Conservation (phyloP, 1,284 basidiomycete genomes). For the Puccinia polysora region DNA sequence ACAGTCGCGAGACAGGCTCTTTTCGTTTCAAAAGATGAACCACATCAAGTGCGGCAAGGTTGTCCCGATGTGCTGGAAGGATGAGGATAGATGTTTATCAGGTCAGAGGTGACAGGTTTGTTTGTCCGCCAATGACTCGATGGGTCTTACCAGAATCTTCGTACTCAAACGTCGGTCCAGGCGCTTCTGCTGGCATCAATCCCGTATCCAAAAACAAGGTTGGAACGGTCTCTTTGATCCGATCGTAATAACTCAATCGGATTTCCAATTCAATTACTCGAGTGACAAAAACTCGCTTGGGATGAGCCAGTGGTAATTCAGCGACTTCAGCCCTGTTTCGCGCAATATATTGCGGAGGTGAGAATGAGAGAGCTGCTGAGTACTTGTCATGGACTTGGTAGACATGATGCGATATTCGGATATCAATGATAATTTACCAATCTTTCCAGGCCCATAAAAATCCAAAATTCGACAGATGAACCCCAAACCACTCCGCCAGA, state of each 20-base stretch:
- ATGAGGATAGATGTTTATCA: not conserved
- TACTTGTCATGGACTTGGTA: not conserved
- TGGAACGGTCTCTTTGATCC: constrained; percentile 83
- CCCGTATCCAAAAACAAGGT: constrained; percentile 66
- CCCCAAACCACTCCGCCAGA: constrained; percentile 89
- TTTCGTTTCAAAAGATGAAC: constrained; percentile 73
- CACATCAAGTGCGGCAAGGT: constrained; percentile 73
- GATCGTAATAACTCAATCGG: constrained; percentile 86
- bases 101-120: not conserved
- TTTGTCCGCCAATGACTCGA: no score
- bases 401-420: not conserved
- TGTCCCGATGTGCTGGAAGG: constrained; percentile 64
- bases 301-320: constrained; percentile 65
- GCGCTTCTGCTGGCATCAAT: constrained; percentile 68
- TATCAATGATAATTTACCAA: constrained; percentile 62
- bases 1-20: constrained; percentile 66
- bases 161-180: constrained; percentile 77
- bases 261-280: constrained; percentile 83
- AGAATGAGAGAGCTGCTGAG: not conserved
- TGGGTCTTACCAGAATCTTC: constrained; percentile 65
- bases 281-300: constrained; percentile 80
- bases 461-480: constrained; percentile 95
- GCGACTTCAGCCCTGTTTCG: constrained; percentile 27
- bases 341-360: not conserved
- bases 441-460: constrained; percentile 99